Evolutionary conservation across 192 early-diverging fungal genomes (phyloP), one percentile per base, ranked within the genome.

Genomic region (Allomyces macrogynus): DNA sequence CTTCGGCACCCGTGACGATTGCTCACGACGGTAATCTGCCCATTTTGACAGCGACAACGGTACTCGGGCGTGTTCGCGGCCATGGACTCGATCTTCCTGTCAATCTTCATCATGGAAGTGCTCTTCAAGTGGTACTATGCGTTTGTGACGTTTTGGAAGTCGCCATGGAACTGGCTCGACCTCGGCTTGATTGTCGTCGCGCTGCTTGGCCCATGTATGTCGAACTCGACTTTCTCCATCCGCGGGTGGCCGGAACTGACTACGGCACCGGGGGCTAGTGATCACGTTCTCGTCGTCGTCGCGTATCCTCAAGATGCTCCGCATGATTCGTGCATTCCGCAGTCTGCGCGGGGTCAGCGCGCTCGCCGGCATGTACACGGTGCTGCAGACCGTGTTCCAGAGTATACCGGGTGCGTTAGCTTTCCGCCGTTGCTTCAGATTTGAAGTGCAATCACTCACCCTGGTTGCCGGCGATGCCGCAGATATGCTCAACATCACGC

Each of bases 401-500:
- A 75, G 73, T 10, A 62, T 71, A 63, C 64, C 68, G 18, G 65
- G 69, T 71, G n/a, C n/a, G 12, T 20, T 4, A 7, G 32, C 32
- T 8, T 40, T 27, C 26, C 32, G n/a, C 32, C 7, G 7, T 3
- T 7, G 7, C 7, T 40, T 2, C 32, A 7, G 8, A 40, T 40
- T 40, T 7, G 32, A 8, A 8, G 32, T 7, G 7, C 32, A 7
- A 40, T n/a, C 32, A 40, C 7, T 40, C 4, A 40, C 32, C 0
- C 8, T 2, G 7, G 7, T 7, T 3, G 32, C 32, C 32, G 32
- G 3, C 7, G 32, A 8, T 7, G 32, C 8, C 26, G n/a, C 40
- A 74, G 76, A 77, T 63, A 72, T 77, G 67, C 60, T 67, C 43
- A 77, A 73, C 54, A 73, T 77, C 25, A 68, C 62, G n/a, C 26